phyloP scores from a whole-genome alignment of 352 stramenopile species.

The Achlya hypogyna region DNA sequence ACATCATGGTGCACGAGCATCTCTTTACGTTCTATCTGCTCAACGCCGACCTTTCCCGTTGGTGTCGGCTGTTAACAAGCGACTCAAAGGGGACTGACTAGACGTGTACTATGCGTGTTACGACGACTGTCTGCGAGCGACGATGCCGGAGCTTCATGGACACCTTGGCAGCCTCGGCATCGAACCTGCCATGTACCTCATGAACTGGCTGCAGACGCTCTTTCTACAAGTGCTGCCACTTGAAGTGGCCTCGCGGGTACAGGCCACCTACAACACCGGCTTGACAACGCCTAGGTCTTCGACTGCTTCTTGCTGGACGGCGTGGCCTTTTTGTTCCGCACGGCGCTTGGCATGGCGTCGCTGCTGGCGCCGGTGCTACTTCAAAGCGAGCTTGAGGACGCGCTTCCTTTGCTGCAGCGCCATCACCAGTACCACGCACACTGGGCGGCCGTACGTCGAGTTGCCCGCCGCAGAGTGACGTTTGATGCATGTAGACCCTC shows the following conservation, averaged over 20 bases:
- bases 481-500: constrained; percentile 25
- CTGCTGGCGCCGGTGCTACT: constrained; percentile 47
- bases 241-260: constrained; percentile 52
- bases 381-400: constrained; percentile 56
- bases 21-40: constrained; percentile 84
- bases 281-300: constrained; percentile 23
- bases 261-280: too few species aligned
- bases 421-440: constrained; percentile 50
- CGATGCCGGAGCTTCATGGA: constrained; percentile 38
- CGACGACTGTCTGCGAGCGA: constrained; percentile 47
- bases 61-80: neutral
- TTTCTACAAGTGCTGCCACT: constrained; percentile 78
- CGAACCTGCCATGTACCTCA: constrained; percentile 72
- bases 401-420: constrained; percentile 62
- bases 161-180: constrained; percentile 54
- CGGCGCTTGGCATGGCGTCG: constrained; percentile 72
- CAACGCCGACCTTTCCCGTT: constrained; percentile 53
- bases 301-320: constrained; percentile 84
- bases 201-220: constrained; percentile 85
- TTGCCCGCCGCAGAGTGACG: neutral
- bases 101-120: constrained; percentile 77
- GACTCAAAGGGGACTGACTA: neutral
- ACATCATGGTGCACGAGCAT: constrained; percentile 83
- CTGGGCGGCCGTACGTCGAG: constrained; percentile 30
- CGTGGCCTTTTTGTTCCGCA: constrained; percentile 73